Percentiles rank a stretch among this genome's conserved stretches.
phyloP scores from a whole-genome alignment of 352 stramenopile species.

The Phytophthora brassicae region DNA sequence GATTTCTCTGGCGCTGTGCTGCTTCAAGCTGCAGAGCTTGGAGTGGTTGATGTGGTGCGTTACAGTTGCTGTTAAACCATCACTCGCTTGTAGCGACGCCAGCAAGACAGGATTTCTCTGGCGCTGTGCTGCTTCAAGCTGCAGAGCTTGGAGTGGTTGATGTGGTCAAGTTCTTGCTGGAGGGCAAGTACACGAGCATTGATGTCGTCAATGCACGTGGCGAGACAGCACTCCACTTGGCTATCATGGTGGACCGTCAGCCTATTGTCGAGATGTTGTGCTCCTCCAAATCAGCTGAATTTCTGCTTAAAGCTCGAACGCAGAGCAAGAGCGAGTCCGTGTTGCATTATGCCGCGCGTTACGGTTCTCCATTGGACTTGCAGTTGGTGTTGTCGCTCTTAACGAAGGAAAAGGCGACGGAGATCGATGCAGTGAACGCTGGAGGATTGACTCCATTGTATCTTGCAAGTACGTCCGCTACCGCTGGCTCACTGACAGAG shows the following conservation, averaged over 20 bases:
- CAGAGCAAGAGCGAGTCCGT: conserved; percentile 27
- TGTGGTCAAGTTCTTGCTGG: conserved; percentile 29
- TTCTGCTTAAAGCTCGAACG: conserved; percentile 26
- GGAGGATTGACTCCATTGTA: conserved; percentile 29
- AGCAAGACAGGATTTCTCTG: conserved; percentile 26
- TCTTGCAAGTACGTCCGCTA: conserved; percentile 21
- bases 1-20: conserved; percentile 31
- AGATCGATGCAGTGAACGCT: conserved; percentile 25
- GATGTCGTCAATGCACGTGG: conserved; percentile 34
- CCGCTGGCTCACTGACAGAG: conserved; percentile 22
- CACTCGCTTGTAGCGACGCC: conserved; percentile 25
- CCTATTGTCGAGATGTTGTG: conserved; percentile 26
- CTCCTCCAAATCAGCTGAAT: conserved; percentile 6
- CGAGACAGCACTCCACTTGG: conserved; percentile 37
- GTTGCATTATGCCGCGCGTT: conserved; percentile 36
- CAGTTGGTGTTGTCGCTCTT: conserved; percentile 21
- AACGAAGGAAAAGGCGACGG: not conserved
- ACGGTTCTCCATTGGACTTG: conserved; percentile 23
- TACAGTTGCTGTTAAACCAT: conserved; percentile 39
- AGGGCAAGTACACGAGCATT: conserved; percentile 28
- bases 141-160: conserved; percentile 30
- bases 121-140: conserved; percentile 25
- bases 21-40: conserved; percentile 31
- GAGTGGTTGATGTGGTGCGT: conserved; percentile 29
- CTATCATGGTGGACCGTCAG: conserved; percentile 30